phyloP scores from a whole-genome alignment of 257 asterid genomes.

The Ilex aquifolium region DNA sequence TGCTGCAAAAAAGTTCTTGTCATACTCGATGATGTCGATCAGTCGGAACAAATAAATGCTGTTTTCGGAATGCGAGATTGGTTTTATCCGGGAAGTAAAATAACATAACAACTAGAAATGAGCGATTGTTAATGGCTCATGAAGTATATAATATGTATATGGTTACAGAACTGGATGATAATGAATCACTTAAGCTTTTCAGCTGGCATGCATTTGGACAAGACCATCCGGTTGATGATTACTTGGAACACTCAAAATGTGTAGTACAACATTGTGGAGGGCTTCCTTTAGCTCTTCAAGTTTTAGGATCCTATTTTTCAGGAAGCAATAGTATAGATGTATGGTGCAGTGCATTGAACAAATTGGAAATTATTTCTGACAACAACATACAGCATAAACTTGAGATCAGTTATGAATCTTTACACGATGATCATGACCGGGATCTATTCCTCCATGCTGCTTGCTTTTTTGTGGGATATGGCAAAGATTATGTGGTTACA shows the following conservation, averaged over 20 bases:
- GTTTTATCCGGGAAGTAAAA: neutral
- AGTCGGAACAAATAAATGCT: slow-evolving; percentile 14
- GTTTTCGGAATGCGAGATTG: slow-evolving; percentile 7
- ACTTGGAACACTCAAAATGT: neutral
- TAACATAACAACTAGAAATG: neutral
- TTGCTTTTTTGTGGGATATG: neutral
- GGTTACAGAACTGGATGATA: neutral
- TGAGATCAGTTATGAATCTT: neutral
- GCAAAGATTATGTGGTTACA: neutral
- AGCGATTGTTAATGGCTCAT: neutral
- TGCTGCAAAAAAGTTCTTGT: slow-evolving; percentile 11
- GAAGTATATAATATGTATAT: neutral
- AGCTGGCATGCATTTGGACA: neutral
- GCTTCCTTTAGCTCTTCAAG: neutral
- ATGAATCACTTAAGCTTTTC: neutral
- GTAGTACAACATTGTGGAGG: neutral
- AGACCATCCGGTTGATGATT: neutral
- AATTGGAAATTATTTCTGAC: neutral
- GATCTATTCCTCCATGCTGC: neutral
- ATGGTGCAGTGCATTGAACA: neutral
- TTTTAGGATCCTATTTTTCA: neutral
- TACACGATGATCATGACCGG: too few species aligned
- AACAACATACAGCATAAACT: neutral
- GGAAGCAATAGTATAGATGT: too few species aligned
- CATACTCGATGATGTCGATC: slow-evolving; percentile 23